Evolutionary conservation across 202 grass and related monocot genomes (phyloP).

Genomic region (Zizania palustris): DNA sequence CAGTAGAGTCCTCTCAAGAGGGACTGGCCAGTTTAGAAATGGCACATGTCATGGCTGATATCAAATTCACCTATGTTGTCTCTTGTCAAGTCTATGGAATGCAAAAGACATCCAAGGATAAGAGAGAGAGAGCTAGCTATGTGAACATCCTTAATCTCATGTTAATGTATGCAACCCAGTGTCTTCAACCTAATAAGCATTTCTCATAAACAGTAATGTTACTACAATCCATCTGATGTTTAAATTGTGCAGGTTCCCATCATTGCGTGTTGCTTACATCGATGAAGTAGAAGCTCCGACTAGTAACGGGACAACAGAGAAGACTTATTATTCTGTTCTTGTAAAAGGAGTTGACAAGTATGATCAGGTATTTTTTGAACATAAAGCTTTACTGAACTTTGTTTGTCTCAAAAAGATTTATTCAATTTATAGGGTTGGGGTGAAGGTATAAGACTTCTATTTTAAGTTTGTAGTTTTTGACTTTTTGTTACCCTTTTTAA

Average conservation of each 20-base stretch:
- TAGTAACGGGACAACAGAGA: constrained; percentile 53
- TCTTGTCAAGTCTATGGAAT: constrained; percentile 93
- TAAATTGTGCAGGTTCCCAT: constrained; percentile 58
- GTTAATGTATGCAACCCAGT: constrained; percentile 55
- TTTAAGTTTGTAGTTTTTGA: constrained; percentile 22
- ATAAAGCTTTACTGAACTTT: constrained; percentile 30
- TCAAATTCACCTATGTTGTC: constrained; percentile 99
- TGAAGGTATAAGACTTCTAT: neutral
- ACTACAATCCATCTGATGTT: constrained; percentile 33
- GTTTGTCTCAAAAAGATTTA: constrained; percentile 20
- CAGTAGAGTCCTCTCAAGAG: constrained; percentile 42
- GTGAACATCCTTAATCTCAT: constrained; percentile 91
- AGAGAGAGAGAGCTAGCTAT: constrained; percentile 64
- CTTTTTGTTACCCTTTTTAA: neutral
- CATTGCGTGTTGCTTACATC: constrained; percentile 87
- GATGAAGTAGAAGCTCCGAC: constrained; percentile 67
- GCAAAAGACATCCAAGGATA: constrained; percentile 72
- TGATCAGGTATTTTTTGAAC: constrained; percentile 65
- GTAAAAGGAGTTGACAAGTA: constrained; percentile 89
- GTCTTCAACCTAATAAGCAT: constrained; percentile 14
- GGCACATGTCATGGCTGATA: constrained; percentile 68
- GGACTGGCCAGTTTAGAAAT: neutral
- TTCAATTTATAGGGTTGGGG: neutral
- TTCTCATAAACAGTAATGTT: constrained; percentile 16
- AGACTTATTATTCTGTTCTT: constrained; percentile 96